A percentile compares a stretch with the other conserved stretches of the same genome.
Conservation (phyloP, 2,329 filamentous ascomycete species). For the Calonectria ilicicola region DNA sequence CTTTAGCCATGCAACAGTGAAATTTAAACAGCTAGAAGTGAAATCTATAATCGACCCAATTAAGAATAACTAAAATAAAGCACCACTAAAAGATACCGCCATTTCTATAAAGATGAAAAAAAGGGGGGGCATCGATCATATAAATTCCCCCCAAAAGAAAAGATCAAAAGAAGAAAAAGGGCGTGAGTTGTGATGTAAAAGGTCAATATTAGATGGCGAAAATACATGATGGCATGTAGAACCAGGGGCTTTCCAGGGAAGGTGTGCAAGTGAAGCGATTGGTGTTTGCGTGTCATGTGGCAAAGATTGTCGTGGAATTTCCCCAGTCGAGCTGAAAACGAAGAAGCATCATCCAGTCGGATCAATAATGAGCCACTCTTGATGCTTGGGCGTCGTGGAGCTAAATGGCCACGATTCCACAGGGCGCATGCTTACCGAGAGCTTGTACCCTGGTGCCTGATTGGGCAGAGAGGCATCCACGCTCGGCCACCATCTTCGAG, state of each 20-base stretch:
- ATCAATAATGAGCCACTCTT: background rate
- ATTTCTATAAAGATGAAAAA: background rate
- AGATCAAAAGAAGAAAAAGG: background rate
- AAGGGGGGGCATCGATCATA: no score
- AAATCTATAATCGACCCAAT: background rate
- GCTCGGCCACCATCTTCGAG: background rate
- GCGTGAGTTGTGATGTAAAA: background rate
- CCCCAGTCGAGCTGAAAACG: background rate
- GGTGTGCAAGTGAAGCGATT: background rate
- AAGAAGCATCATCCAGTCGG: background rate
- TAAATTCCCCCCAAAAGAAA: background rate
- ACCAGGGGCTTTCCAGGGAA: background rate
- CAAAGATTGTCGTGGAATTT: background rate
- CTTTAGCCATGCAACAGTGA: background rate
- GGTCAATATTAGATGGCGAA: background rate
- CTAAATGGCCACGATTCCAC: background rate
- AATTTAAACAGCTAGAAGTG: background rate
- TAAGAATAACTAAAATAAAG: background rate
- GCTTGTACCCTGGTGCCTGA: background rate
- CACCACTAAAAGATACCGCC: background rate
- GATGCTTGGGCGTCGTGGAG: background rate
- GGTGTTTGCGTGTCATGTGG: background rate
- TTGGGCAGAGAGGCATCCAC: background rate
- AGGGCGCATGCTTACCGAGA: background rate
- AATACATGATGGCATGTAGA: background rate